Conservation (phyloP, 495 filamentous ascomycete genomes). For the Glonium stellatum region DNA sequence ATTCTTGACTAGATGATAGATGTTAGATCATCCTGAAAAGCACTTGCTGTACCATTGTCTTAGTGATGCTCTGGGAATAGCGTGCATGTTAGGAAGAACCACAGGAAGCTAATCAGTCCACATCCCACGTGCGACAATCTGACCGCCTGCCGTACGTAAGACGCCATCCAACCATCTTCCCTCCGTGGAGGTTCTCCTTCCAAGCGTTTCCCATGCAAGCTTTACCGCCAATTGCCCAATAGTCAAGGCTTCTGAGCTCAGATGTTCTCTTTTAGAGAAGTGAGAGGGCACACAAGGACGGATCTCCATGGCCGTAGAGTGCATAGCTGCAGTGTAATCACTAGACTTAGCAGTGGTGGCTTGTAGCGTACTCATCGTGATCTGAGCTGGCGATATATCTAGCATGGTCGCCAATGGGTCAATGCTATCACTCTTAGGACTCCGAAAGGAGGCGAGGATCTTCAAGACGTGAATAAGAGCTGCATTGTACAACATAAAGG, state of each 20-base stretch:
- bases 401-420: neutral
- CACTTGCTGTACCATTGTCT: too few species aligned
- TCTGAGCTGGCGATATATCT: neutral
- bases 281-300: neutral
- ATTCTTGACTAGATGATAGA: too few species aligned
- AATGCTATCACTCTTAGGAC: neutral
- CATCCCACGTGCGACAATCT: neutral
- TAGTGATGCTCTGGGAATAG: too few species aligned
- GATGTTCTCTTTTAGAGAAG: neutral
- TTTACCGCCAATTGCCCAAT: neutral
- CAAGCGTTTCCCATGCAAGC: neutral
- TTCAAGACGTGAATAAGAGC: neutral
- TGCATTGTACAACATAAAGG: neutral
- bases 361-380: neutral
- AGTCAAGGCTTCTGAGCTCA: neutral
- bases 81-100: too few species aligned
- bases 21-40: too few species aligned
- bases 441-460: neutral
- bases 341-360: neutral
- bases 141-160: neutral
- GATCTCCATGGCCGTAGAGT: neutral
- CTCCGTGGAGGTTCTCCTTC: neutral
- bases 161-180: neutral
- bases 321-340: neutral
- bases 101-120: neutral